Percentiles rank a stretch among this genome's conserved stretches.
These are phyloP conservation scores for Aspergillus calidoustus DNA, from an alignment of 2,329 filamentous ascomycete species.

Conservation along the genomic window DNA sequence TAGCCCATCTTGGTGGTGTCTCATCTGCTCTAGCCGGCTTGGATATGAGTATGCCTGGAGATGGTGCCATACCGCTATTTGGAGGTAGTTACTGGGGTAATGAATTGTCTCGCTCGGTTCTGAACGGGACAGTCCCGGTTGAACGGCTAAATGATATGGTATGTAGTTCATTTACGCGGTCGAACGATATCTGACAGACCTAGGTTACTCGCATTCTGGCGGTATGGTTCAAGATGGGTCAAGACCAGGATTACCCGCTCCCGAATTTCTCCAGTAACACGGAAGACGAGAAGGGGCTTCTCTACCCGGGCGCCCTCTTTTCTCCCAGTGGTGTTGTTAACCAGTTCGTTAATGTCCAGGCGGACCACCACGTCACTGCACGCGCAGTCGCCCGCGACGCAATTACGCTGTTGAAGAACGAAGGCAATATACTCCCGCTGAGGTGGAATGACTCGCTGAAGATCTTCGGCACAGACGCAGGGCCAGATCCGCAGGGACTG, in stretches of 20 bases:
- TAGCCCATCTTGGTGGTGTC: conserved; percentile 64
- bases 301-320: conserved; percentile 63
- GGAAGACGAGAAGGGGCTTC: conserved; percentile 56
- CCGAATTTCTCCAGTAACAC: conserved; percentile 67
- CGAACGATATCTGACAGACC: conserved; percentile 15
- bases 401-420: conserved; percentile 67
- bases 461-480: conserved; percentile 57
- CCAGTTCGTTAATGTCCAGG: conserved; percentile 66
- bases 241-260: conserved; percentile 61
- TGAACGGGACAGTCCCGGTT: conserved; percentile 63
- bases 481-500: conserved; percentile 61
- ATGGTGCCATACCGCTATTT: conserved; percentile 56
- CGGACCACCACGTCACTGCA: conserved; percentile 56
- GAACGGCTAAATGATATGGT: conserved; percentile 60
- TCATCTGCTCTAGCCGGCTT: conserved; percentile 65
- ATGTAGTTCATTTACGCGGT: background rate
- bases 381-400: conserved; percentile 59
- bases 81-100: conserved; percentile 61
- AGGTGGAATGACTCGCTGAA: conserved; percentile 43
- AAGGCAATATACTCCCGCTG: conserved; percentile 59
- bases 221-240: conserved; percentile 61
- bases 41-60: conserved; percentile 73
- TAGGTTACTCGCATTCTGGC: conserved; percentile 60
- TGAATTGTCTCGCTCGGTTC: conserved; percentile 58
- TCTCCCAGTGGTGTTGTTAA: conserved; percentile 69